These are phyloP conservation scores for Agroathelia rolfsii DNA, from an alignment of 1,284 basidiomycete genomes.

Conservation along the genomic window DNA sequence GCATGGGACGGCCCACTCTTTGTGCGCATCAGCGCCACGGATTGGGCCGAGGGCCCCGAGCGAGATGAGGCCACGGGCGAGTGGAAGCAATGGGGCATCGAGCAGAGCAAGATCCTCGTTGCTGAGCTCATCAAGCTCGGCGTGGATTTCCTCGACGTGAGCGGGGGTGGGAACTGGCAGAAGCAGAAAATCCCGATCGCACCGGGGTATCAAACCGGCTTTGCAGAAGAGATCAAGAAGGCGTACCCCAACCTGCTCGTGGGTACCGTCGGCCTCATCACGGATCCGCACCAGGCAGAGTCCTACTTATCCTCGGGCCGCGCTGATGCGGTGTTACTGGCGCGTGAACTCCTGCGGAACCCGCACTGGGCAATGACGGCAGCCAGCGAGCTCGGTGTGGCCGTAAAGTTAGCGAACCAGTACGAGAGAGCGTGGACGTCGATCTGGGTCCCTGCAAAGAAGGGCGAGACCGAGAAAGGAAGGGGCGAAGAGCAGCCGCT, in stretches of 20 bases:
- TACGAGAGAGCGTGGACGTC: conserved; percentile 52
- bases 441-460: conserved; percentile 27
- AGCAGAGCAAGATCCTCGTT: conserved; percentile 58
- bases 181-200: conserved; percentile 47
- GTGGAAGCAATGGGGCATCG: conserved; percentile 68
- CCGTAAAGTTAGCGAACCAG: conserved; percentile 55
- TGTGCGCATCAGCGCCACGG: conserved; percentile 63
- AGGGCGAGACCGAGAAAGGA: too few species aligned
- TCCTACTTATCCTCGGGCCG: conserved; percentile 53
- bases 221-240: conserved; percentile 61
- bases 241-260: conserved; percentile 45
- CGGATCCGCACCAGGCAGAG: conserved; percentile 54
- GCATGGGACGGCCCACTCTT: conserved; percentile 69
- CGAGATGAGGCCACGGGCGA: conserved; percentile 40
- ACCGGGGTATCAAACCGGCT: conserved; percentile 56
- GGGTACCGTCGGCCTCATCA: conserved; percentile 70
- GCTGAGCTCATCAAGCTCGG: conserved; percentile 50
- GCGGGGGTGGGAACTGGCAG: conserved; percentile 58
- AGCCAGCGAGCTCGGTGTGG: conserved; percentile 45
- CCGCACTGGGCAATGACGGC: conserved; percentile 49
- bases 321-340: conserved; percentile 62
- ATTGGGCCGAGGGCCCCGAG: conserved; percentile 72
- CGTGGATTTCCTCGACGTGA: conserved; percentile 66
- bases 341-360: conserved; percentile 51
- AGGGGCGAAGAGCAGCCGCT: too few species aligned